Conservation (phyloP, 768 basidiomycete species). For the Artomyces pyxidatus region DNA sequence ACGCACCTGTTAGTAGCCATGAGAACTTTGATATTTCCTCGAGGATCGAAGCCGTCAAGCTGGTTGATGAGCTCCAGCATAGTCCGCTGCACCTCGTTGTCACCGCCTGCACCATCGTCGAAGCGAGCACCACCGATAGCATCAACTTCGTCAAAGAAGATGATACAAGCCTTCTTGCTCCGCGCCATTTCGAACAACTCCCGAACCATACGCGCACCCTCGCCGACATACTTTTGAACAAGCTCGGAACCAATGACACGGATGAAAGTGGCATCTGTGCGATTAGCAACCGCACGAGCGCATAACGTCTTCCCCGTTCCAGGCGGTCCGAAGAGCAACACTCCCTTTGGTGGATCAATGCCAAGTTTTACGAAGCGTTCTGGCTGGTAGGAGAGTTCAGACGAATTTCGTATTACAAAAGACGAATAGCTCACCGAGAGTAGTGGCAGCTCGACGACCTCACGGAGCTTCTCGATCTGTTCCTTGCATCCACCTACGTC, state of each 20-base stretch:
- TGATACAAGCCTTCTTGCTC: conserved; percentile 97
- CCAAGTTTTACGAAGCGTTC: conserved; percentile 97
- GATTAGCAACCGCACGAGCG: conserved; percentile 95
- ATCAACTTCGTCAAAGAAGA: conserved; percentile 99
- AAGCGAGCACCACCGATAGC: conserved; percentile 97
- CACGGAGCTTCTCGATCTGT: conserved; percentile 97
- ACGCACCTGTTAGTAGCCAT: conserved; percentile 96
- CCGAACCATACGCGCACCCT: conserved; percentile 97
- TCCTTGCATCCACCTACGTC: conserved; percentile 99
- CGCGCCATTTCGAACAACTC: conserved; percentile 99
- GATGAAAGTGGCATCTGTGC: conserved; percentile 98
- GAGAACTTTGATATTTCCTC: conserved; percentile 99
- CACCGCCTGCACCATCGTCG: conserved; percentile 97
- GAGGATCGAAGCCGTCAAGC: conserved; percentile 94
- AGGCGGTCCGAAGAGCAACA: conserved; percentile 90
- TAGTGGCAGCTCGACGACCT: conserved; percentile 95
- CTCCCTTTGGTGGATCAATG: conserved; percentile 98
- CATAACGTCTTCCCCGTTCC: conserved; percentile 99
- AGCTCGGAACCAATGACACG: conserved; percentile 98
- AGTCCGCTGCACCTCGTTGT: conserved; percentile 97
- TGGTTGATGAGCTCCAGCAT: conserved; percentile 99
- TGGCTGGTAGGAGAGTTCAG: conserved; percentile 49
- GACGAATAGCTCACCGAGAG: conserved; percentile 59
- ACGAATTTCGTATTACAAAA: neutral
- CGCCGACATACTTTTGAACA: conserved; percentile 99